Base-by-base conservation (phyloP, 78 protist genomes). In the slime mould (Dictyostelium discoideum) region DNA sequence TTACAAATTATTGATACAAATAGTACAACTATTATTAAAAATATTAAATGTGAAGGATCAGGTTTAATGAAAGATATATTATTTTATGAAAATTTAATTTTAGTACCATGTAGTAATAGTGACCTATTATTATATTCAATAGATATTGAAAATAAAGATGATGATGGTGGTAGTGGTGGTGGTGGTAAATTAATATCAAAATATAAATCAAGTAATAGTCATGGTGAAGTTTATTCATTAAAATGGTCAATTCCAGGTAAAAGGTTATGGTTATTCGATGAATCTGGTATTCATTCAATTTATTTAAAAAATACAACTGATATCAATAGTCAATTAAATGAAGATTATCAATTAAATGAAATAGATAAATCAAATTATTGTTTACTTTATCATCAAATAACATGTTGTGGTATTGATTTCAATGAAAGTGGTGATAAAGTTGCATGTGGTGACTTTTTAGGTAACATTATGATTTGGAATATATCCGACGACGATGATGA, bases 221-320 rank as follows among this genome's bases (percentile, higher is more conserved):
- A 90, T 82, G 95, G 95, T 22, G 85, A 69, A 26, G 95, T 82
- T 22, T 90, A 90, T 73, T 85, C 95, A 6, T 50, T 90, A 73
- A 60, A 73, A 73, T 90, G 95, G 95, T 74, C 95, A 24, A 69
- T 90, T 18, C 14, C 44, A 10, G 63, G 79, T 72, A 37, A 50
- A 46, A 40, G 95, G n/a, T 14, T 90, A 42, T 90, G 95, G 95
- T n/a, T 90, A 50, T 90, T 83, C 40, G 95, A 90, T 82, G 95
- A 90, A 54, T 39, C 95, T 44, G 95, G 95, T 11, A 46, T 90
- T 14, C 95, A 90, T 69, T 85, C 90, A 69, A 40, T 69, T 10
- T 85, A 85, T 69, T 69, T 69, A 85, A 84, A 54, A 6, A 22
- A 26, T 50, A 24, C 10, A 2, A 26, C 0, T 57, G 7, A 4